Conservation (phyloP, 345 rosid genomes). For the Tarenaya hassleriana region DNA sequence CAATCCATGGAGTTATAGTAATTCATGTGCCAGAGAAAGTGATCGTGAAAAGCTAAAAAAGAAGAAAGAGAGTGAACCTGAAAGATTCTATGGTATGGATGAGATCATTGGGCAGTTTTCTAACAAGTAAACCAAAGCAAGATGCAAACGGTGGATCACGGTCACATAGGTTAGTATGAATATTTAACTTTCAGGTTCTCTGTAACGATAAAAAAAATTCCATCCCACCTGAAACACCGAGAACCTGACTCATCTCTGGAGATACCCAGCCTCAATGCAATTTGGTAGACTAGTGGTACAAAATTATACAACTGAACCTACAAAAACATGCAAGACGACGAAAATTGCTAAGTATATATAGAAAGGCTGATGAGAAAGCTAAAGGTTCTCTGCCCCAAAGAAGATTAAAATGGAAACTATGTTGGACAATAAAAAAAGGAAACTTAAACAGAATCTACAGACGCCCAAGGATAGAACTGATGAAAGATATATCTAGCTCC, state of each 20-base stretch:
- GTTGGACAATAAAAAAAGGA: too few species aligned
- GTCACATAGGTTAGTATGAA: conserved; percentile 24
- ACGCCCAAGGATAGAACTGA: neutral
- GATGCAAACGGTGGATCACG: conserved; percentile 44
- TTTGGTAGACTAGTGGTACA: conserved; percentile 85
- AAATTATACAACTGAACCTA: conserved; percentile 94
- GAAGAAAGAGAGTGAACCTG: conserved; percentile 44
- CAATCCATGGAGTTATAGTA: conserved; percentile 12
- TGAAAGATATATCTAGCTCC: neutral
- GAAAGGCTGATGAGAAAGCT: neutral
- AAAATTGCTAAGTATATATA: conserved; percentile 12
- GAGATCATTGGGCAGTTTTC: conserved; percentile 96
- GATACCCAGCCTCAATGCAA: conserved; percentile 94
- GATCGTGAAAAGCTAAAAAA: conserved; percentile 7
- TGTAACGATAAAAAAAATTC: conserved; percentile 5
- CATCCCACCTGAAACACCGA: conserved; percentile 65
- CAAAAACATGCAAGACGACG: conserved; percentile 16
- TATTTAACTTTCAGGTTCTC: conserved; percentile 8
- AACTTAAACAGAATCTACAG: too few species aligned
- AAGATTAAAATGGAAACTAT: conserved; percentile 17
- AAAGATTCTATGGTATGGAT: conserved; percentile 90
- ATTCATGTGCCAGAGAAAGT: conserved; percentile 14
- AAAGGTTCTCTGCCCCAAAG: conserved; percentile 2
- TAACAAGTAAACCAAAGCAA: conserved; percentile 82
- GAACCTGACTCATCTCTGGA: conserved; percentile 61